Conservation (phyloP, 371 early-diverging fungal species). For the Actinomucor elegans region DNA sequence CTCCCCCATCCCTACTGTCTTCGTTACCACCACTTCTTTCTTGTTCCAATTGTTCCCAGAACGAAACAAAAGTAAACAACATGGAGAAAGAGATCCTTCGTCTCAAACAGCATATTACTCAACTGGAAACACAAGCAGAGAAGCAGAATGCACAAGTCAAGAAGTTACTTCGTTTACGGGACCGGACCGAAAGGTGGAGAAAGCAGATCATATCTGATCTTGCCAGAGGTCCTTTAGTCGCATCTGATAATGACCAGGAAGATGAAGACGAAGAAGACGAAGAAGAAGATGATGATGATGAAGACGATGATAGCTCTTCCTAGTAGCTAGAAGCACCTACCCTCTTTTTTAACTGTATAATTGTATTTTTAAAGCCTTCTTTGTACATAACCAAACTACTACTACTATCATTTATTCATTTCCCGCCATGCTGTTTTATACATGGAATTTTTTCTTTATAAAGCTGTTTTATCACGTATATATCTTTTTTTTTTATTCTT, state of each 20-base stretch:
- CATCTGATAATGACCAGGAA: constrained; percentile 15
- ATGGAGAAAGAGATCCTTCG: constrained; percentile 16
- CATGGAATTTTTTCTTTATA: too few relatives aligned
- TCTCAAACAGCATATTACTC: constrained; percentile 16
- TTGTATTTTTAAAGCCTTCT: too few relatives aligned
- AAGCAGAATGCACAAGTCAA: constrained; percentile 18
- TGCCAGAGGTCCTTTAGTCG: constrained; percentile 17
- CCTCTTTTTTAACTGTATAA: too few relatives aligned
- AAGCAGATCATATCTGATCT: constrained; percentile 23
- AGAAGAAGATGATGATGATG: constrained; percentile 3
- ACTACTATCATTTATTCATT: too few relatives aligned
- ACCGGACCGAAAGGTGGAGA: constrained; percentile 22
- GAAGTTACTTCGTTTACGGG: constrained; percentile 6
- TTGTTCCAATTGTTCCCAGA: constrained; percentile 21
- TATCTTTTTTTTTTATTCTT: too few relatives aligned
- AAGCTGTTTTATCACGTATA: too few relatives aligned
- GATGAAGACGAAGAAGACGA: constrained; percentile 15
- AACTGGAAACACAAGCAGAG: constrained; percentile 17
- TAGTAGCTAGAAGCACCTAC: too few relatives aligned
- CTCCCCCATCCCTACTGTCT: neutral
- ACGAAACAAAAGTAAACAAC: constrained; percentile 8
- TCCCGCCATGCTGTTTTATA: too few relatives aligned
- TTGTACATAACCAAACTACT: too few relatives aligned
- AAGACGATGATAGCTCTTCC: neutral
- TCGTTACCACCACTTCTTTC: constrained; percentile 3